Base-by-base conservation (phyloP, 2,329 filamentous ascomycete species). In the Aspergillus piperis region DNA sequence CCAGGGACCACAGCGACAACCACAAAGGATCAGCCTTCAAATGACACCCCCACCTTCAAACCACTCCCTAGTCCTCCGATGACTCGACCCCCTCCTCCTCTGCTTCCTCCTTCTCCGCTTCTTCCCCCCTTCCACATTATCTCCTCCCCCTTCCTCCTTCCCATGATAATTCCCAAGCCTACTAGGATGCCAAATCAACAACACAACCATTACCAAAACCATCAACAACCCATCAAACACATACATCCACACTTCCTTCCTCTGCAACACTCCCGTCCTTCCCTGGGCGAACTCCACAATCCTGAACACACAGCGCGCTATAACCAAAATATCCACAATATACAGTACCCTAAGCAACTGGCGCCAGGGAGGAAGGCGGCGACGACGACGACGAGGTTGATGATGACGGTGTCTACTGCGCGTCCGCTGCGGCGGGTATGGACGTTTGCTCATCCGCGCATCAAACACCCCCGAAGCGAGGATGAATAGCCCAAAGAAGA, bases 231-330 rank as follows among this genome's bases (percentile, higher is more conserved):
- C 51, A 41, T 54, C 36, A 27, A 54, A 41, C 15, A 42, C 36
- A 41, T 54, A 54, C 36, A 54, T 17, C 51, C 51, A 54, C 13
- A 54, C 36, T 8, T 54, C 51, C 11, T 25, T 11, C 11, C 51
- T n/a, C 21, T 54, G 51, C 4, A 54, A 11, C 8, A 11, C 5
- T 3, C 51, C 51, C 15, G 39, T 7, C 6, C 5, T 5, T 15
- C 36, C 51, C 32, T 17, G 8, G 8, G 51, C 36, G 11, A 54
- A 54, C 21, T 54, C 51, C 6, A 54, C n/a, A 8, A 54, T 23
- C 8, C 51, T 19, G 25, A 30, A 54, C 15, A 54, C 36, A 3
- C 19, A 54, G 13, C 51, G 32, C 6, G 13, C 36, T n/a, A 54
- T 7, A 2, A 54, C 19, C 6, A 39, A 1, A 3, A 13, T 36